Base-by-base conservation (phyloP, 331 rosid genomes). In the Dryas integrifolia region DNA sequence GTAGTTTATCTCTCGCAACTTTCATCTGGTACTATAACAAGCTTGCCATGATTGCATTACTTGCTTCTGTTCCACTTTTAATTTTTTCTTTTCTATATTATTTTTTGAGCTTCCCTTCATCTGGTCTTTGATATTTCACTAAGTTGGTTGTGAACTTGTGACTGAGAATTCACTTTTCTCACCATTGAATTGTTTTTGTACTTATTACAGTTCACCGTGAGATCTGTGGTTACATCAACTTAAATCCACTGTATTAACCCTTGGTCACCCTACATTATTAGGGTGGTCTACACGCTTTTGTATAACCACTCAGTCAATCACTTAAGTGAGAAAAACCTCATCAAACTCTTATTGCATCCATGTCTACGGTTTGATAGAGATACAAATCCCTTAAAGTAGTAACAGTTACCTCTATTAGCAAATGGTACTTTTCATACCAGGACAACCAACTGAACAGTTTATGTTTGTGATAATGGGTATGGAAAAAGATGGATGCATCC, bases 181-280 rank as follows among this genome's bases (percentile, higher is more conserved):
- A 26, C 70, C 77, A 21, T 67, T 72, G 26, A 78, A 48, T 14
- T 76, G 46, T 40, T 38, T 65, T 41, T 51, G 57, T 51, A 58
- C 77, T 71, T 35, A 21, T 3, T 18, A 58, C 30, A n/a, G 38
- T 47, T 61, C 35, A 50, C 61, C 4, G 6, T 67, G n/a, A 67
- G 21, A 46, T 48, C 3, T 48, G 72, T 24, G 24, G 48, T 67
- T 49, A 11, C 7, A 24, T 26, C 21, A 47, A 15, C 45, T 51
- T 38, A 30, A 38, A 12, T 67, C 56, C 43, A 65, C 44, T 24
- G 24, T 26, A 21, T 30, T 3, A 35, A 26, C 18, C 76, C 59
- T 44, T 57, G 48, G 69, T n/a, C 69, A 52, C 18, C 67, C 35
- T 64, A 58, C 65, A 35, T 70, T 70, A 26, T 61, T 38, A 39